These are phyloP conservation scores for Taiozyma sp. DNA, from an alignment of 1,139 yeast species.

Conservation along the genomic window DNA sequence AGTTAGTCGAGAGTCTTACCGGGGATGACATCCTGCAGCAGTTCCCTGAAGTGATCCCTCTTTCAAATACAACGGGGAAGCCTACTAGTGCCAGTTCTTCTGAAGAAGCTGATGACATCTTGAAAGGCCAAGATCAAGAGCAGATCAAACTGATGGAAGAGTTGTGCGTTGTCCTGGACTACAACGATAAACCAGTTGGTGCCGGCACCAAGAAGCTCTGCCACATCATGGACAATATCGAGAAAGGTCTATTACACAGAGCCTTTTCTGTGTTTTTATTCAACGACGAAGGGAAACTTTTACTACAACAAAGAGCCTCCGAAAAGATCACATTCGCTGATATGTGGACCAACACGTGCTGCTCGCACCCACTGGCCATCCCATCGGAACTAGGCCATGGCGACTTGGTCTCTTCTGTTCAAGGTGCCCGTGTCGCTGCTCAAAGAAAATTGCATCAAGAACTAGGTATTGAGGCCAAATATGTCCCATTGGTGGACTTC, in stretches of 20 bases:
- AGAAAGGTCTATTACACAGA: constrained; percentile 83
- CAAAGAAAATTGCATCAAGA: constrained; percentile 90
- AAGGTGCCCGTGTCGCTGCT: constrained; percentile 86
- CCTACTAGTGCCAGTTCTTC: constrained; percentile 26
- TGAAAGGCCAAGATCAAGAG: constrained; percentile 87
- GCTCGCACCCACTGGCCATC: constrained; percentile 93
- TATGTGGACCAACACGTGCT: constrained; percentile 98
- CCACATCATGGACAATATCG: constrained; percentile 85
- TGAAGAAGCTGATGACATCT: constrained; percentile 33
- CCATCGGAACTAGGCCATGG: constrained; percentile 68
- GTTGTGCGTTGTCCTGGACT: constrained; percentile 88
- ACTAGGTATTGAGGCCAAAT: constrained; percentile 68
- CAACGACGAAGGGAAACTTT: constrained; percentile 67
- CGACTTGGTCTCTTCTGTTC: constrained; percentile 51
- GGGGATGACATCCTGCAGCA: constrained; percentile 45
- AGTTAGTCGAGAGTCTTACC: constrained; percentile 48
- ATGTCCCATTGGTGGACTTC: constrained; percentile 66
- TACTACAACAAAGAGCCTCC: constrained; percentile 91
- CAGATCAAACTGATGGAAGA: constrained; percentile 96
- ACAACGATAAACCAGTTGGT: constrained; percentile 82
- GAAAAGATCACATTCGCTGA: constrained; percentile 95
- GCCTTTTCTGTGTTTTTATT: constrained; percentile 94
- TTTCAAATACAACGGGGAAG: constrained; percentile 25
- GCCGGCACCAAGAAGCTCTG: constrained; percentile 93
- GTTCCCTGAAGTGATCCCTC: constrained; percentile 62